Evolutionary conservation across 371 early-diverging fungal species (phyloP).

Genomic region (Mortierella sp.): DNA sequence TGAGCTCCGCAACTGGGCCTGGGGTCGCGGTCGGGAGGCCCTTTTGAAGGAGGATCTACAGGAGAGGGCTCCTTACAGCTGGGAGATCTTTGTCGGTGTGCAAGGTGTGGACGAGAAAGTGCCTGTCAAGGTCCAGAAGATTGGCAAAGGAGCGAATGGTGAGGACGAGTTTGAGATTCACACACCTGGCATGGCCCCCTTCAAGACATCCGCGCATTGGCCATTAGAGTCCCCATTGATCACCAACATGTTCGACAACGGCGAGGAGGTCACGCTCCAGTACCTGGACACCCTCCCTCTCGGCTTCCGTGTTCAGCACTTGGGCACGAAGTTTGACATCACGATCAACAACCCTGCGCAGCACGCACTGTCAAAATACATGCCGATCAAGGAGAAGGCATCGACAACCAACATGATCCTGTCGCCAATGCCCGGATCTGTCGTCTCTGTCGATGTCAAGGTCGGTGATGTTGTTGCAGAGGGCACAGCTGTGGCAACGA

Average conservation of each 20-base stretch:
- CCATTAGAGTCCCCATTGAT: slow-evolving; percentile 79
- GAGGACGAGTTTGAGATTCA: slow-evolving; percentile 57
- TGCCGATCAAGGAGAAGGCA: slow-evolving; percentile 80
- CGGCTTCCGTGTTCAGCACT: slow-evolving; percentile 85
- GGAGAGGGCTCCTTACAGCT: slow-evolving; percentile 47
- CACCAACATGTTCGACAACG: slow-evolving; percentile 61
- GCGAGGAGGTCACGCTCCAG: slow-evolving; percentile 75
- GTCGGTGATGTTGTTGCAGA: slow-evolving; percentile 86
- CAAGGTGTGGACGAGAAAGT: slow-evolving; percentile 63
- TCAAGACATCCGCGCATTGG: slow-evolving; percentile 74
- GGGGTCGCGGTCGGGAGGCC: slow-evolving; percentile 57
- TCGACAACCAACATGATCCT: slow-evolving; percentile 80
- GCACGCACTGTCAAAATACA: slow-evolving; percentile 71
- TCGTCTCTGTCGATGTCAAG: slow-evolving; percentile 86
- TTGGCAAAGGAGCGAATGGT: slow-evolving; percentile 37
- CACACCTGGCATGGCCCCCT: slow-evolving; percentile 56
- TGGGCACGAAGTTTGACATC: slow-evolving; percentile 88
- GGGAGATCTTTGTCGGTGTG: slow-evolving; percentile 70
- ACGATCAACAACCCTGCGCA: slow-evolving; percentile 72
- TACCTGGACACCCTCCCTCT: slow-evolving; percentile 79
- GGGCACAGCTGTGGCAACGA: slow-evolving; percentile 88
- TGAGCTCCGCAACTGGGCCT: slow-evolving; percentile 70
- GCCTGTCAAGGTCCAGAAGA: slow-evolving; percentile 52
- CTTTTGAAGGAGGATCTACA: slow-evolving; percentile 50
- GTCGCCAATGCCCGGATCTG: slow-evolving; percentile 95